Evolutionary conservation across 148 eudicot species (phyloP).

Genomic region (Persicaria tinctoria): DNA sequence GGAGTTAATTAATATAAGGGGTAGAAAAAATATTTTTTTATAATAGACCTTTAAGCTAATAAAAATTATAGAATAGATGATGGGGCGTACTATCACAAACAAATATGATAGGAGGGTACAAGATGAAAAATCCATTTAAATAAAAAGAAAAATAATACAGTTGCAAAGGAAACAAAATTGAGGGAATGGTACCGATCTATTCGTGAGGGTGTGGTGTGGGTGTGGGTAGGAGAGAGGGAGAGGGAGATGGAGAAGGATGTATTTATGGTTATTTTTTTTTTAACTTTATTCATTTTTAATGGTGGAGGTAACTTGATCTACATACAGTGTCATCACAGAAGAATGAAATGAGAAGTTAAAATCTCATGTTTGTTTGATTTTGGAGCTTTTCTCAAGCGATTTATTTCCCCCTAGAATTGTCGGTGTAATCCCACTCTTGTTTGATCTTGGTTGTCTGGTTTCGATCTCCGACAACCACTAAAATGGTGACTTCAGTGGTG

Average conservation of each 20-base stretch:
- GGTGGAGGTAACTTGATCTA: not conserved
- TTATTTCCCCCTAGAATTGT: not conserved
- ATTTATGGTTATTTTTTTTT: not conserved
- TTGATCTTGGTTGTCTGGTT: not conserved
- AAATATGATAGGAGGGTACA: too few relatives aligned
- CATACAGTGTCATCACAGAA: not conserved
- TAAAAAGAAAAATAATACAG: too few relatives aligned
- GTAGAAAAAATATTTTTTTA: too few relatives aligned
- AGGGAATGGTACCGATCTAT: not conserved
- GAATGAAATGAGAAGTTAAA: not conserved
- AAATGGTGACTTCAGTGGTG: constrained; percentile 82
- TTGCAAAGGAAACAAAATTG: not conserved
- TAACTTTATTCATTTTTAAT: not conserved
- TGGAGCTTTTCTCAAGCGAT: not conserved
- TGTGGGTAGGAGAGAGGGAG: not conserved
- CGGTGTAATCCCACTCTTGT: not conserved
- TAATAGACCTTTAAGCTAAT: too few relatives aligned
- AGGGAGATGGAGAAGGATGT: not conserved
- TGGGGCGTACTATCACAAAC: too few relatives aligned
- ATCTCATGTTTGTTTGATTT: not conserved
- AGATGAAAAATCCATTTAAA: too few relatives aligned
- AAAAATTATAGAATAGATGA: too few relatives aligned
- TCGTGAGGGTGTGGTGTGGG: not conserved
- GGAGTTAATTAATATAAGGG: too few relatives aligned
- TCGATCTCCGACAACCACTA: not conserved